Conservation (phyloP, 148 eudicot genomes). For the Heliosperma pusillum region DNA sequence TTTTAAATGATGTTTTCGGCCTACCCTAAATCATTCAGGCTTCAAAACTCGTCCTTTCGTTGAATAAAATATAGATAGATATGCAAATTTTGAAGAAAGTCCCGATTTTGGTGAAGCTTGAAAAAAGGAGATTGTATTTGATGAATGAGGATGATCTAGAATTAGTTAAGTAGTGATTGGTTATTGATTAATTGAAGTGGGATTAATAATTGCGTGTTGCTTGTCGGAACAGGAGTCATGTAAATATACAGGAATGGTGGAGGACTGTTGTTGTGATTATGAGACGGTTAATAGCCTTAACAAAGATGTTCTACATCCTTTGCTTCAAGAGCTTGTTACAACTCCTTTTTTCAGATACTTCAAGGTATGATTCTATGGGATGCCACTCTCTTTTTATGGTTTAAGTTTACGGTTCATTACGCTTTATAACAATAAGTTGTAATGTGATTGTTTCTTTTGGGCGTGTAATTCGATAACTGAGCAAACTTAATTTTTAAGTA, state of each 20-base stretch:
- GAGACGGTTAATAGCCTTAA: conserved; percentile 80
- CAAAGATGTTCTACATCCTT: conserved; percentile 72
- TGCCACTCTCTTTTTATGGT: neutral
- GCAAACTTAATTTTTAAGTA: neutral
- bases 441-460: neutral
- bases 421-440: neutral
- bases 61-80: neutral
- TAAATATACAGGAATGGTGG: conserved; percentile 84
- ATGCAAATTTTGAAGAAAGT: neutral
- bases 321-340: conserved; percentile 83
- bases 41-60: no score
- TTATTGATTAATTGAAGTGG: neutral
- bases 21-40: no score
- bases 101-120: neutral
- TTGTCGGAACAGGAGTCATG: conserved; percentile 49
- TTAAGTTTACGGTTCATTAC: neutral
- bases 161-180: neutral
- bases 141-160: neutral
- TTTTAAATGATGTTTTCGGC: no score
- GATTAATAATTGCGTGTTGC: neutral
- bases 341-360: conserved; percentile 94
- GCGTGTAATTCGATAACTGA: neutral
- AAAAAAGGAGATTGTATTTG: neutral
- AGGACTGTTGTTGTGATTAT: conserved; percentile 95
- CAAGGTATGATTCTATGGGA: conserved; percentile 50